phyloP scores from a whole-genome alignment of 2,329 filamentous ascomycete species.

The Aspergillus sojae region DNA sequence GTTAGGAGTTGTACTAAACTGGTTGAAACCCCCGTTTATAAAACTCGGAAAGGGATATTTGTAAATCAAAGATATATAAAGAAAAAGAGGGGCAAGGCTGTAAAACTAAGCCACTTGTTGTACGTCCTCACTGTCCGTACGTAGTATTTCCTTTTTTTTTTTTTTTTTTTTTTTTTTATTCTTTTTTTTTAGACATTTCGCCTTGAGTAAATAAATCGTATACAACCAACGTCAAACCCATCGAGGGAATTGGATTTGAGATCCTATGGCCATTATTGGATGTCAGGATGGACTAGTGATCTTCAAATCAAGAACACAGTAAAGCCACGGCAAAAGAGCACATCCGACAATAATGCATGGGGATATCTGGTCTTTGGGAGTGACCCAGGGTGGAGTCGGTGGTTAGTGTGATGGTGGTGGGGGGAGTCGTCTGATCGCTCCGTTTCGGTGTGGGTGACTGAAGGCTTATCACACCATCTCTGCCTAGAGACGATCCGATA shows the following conservation, averaged over 20 bases:
- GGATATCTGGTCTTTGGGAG: neutral
- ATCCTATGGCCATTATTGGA: constrained; percentile 7
- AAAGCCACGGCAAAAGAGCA: neutral
- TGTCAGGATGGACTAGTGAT: neutral
- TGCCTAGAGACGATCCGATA: neutral
- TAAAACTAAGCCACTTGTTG: neutral
- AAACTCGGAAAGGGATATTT: neutral
- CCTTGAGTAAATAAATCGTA: neutral
- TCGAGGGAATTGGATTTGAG: neutral
- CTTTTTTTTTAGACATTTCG: neutral
- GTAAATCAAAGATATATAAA: neutral
- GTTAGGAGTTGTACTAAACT: neutral
- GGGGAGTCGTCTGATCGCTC: constrained; percentile 15
- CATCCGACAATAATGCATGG: neutral
- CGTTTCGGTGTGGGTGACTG: constrained; percentile 1
- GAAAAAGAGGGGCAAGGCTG: neutral
- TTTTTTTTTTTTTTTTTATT: no score
- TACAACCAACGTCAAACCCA: neutral
- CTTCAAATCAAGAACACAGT: neutral
- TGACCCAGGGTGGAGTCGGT: constrained; percentile 1
- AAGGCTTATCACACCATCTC: neutral
- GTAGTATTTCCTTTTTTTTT: no score
- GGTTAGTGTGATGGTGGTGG: constrained; percentile 11
- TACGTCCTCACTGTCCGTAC: neutral
- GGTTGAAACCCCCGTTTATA: neutral